Evolutionary conservation across 2,329 filamentous ascomycete genomes (phyloP).

Genomic region (Pseudopyricularia javanii): DNA sequence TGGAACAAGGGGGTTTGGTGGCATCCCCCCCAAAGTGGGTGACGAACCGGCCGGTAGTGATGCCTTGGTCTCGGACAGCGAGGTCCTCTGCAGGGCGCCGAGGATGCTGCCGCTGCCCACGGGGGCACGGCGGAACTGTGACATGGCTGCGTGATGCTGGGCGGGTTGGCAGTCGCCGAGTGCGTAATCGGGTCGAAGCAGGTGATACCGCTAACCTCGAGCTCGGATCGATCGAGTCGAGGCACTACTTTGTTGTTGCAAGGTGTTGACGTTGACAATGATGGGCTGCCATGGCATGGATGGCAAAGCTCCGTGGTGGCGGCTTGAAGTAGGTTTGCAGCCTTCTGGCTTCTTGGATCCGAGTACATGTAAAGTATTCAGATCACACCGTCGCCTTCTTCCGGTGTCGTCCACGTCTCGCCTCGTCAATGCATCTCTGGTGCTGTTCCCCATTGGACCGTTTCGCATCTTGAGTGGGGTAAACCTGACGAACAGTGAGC

Average conservation of each 20-base stretch:
- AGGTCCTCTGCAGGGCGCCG: conserved; percentile 64
- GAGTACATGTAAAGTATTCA: too few species aligned
- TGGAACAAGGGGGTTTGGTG: background rate
- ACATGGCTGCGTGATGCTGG: background rate
- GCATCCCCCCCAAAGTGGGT: too few species aligned
- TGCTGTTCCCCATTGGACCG: background rate
- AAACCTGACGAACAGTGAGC: background rate
- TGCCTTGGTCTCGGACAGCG: conserved; percentile 68
- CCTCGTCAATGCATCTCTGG: background rate
- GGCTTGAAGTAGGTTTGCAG: too few species aligned
- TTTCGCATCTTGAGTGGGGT: background rate
- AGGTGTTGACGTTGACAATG: too few species aligned
- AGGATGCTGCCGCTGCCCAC: conserved; percentile 45
- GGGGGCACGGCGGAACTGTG: conserved; percentile 2
- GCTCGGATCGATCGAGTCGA: too few species aligned
- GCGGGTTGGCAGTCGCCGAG: background rate
- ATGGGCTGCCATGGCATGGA: too few species aligned
- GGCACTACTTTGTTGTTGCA: too few species aligned
- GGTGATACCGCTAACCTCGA: background rate
- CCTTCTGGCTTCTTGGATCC: too few species aligned
- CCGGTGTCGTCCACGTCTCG: background rate
- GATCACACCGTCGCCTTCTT: too few species aligned
- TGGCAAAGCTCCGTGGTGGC: too few species aligned
- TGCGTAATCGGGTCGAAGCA: background rate
- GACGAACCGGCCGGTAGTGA: conserved; percentile 66